Base-by-base conservation (phyloP, 1,284 basidiomycete species). In the Phellinidium pouzarii region DNA sequence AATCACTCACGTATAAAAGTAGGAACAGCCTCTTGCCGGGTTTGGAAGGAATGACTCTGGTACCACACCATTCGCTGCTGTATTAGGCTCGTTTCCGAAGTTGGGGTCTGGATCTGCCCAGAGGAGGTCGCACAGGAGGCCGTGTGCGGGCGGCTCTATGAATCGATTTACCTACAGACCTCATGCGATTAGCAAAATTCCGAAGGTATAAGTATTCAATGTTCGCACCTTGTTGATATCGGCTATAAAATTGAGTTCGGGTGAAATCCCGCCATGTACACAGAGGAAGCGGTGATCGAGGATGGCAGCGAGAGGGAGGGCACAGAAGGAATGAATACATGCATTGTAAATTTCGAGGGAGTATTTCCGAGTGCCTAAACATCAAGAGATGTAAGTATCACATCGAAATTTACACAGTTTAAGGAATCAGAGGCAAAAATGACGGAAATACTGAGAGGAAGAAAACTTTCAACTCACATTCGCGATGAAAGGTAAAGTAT, bases 221-320 rank as follows among this genome's bases (percentile, higher is more conserved):
- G 25, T 4, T 14, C 20, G 22, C 3, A 91, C 90, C n/a, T 69
- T 69, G 41, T 81, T 73, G 27, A 98, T 65, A 67, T 98, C 94
- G 48, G 87, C 82, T 2, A 98, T 74, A 4, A 84, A 87, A 60
- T 84, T 74, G 2, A 99, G 78, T 61, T 92, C 85, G 0, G 95
- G 95, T 0, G 91, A 94, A 40, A 99, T 79, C 14, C 96, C 95
- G 6, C 96, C 95, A 63, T 99, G 96, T 4, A 99, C 94, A 65
- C 94, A 98, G 67, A 99, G 86, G 76, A 99, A 99, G 63, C 94
- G 91, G 63, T 85, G 82, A 71, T 99, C 96, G 72, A 99, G 91
- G 58, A 99, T 74, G 6, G 93, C 96, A 1, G 93, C 83, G 26
- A 99, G 73, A 1, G 95, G 95, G 4, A 99, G 76, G 25, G 92